Base-by-base conservation (phyloP, 371 early-diverging fungal species). In the Mortierella sp. region DNA sequence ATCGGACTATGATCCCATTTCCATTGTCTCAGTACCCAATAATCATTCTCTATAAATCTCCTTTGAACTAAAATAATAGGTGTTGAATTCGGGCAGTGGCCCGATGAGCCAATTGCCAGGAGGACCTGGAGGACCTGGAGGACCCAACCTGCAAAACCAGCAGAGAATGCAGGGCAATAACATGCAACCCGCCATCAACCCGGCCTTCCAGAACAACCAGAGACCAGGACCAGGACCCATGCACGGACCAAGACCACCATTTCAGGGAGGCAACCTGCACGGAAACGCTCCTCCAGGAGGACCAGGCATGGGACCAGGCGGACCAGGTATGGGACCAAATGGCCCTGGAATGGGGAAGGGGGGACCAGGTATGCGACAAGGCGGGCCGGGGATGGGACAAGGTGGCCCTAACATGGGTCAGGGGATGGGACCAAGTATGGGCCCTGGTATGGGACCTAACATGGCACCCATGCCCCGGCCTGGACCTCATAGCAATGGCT, bases 191-290 rank as follows among this genome's bases (percentile, higher is more conserved):
- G 68, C 77, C 3, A 76, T 80, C 77, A 83, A 80, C 31, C 83
- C 83, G 44, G 71, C 76, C 6, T 83, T 83, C 50, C 77, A 74
- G 13, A 48, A 70, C 7, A 77, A 81, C 50, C 82, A 82, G 45
- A 78, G 79, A 21, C 82, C 58, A 58, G 77, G 74, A 44, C 82
- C 73, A 26, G 74, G 82, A 63, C 72, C 82, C 16, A 73, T 70
- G 28, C 82, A 74, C 8, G 74, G 82, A 63, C 72, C 82, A 8
- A 76, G 76, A 44, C 68, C 58, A 10, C 78, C 74, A 54, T 71
- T 65, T n/a, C 80, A 75, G 54, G 73, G 73, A 6, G 60, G 78
- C 54, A 42, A 26, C 38, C 57, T 58, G 38, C 52, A 54, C 45
- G 72, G 58, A 7, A 55, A 47, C 19, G 19, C 42, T 31, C 74